Base-by-base conservation (phyloP, 768 basidiomycete species). In the Leccinum disarticulatum region DNA sequence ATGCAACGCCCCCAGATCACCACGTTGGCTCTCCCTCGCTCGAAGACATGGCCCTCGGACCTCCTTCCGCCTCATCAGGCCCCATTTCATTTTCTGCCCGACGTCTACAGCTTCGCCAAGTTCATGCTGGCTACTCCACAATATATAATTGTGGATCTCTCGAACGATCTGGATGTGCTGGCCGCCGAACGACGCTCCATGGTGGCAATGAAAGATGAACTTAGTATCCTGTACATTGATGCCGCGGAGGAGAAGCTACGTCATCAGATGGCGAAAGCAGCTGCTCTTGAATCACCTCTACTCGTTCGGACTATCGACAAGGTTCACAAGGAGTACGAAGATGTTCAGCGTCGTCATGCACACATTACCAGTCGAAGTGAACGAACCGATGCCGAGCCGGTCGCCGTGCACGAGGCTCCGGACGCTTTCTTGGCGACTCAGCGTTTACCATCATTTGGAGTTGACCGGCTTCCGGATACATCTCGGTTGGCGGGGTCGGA, bases 41-140 rank as follows among this genome's bases (percentile, higher is more conserved):
- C 96, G 2, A 68, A 78, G 15, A 93, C 93, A 3, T 99, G 95
- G 95, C 96, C 94, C 2, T 96, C 94, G 2, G 94, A 96, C 60
- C 82, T 95, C 2, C 77, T 97, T 31, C 89, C 92, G 14, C 91
- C 94, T 19, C 93, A 95, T 64, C 89, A 95, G 68, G 92, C 94
- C 0, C 96, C 97, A 7, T 98, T 95, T 79, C 85, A 97, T 70
- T 98, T 99, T 78, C 80, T 96, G 22, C 97, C 95, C 1, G 94
- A 98, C 68, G 90, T 97, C 43, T 86, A 87, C 63, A 77, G 78
- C 41, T 97, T 90, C 72, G 83, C 95, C 19, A 94, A 93, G 69
- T 97, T 98, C 78, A 97, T 98, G 95, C 86, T 98, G 27, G 94
- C 93, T 19, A 93, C 95, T 0, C 93, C 96, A 1, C 80, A 83